phyloP scores from a whole-genome alignment of 306 rosid genomes.

The Medicago ruthenica region DNA sequence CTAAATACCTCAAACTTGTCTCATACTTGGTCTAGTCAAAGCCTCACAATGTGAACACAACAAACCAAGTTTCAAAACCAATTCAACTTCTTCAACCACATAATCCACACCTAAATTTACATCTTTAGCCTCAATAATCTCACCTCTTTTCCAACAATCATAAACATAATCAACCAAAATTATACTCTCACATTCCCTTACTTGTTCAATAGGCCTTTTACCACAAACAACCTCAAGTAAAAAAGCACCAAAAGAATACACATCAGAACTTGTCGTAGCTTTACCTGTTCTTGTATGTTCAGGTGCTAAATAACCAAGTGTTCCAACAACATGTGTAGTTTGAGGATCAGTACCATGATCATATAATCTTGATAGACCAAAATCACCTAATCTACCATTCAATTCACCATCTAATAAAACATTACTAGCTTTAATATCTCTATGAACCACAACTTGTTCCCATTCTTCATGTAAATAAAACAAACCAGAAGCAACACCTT shows the following conservation, averaged over 20 bases:
- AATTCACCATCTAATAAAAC: slow-evolving; percentile 63
- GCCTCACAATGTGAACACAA: slow-evolving; percentile 60
- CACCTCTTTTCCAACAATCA: slow-evolving; percentile 50
- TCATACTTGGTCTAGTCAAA: slow-evolving; percentile 64
- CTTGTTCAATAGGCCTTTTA: slow-evolving; percentile 62
- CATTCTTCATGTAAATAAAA: slow-evolving; percentile 74
- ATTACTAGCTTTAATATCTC: slow-evolving; percentile 85
- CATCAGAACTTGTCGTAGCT: slow-evolving; percentile 66
- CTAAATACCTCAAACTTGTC: slow-evolving; percentile 62
- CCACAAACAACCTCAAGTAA: slow-evolving; percentile 75
- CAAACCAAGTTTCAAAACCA: slow-evolving; percentile 68
- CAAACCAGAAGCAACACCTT: slow-evolving; percentile 64
- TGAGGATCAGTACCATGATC: slow-evolving; percentile 69
- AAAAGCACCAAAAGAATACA: slow-evolving; percentile 72
- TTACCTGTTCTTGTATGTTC: slow-evolving; percentile 67
- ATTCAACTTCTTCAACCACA: slow-evolving; percentile 48
- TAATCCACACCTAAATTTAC: slow-evolving; percentile 49
- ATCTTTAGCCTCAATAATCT: slow-evolving; percentile 60
- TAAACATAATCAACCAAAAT: slow-evolving; percentile 67
- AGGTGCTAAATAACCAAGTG: slow-evolving; percentile 78
- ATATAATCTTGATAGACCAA: slow-evolving; percentile 70
- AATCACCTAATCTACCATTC: slow-evolving; percentile 76
- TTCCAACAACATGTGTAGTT: slow-evolving; percentile 77
- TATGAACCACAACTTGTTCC: slow-evolving; percentile 76
- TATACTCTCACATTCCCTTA: slow-evolving; percentile 39